phyloP scores from a whole-genome alignment of 202 grass and related monocot species.

The Saccharum hybrid region DNA sequence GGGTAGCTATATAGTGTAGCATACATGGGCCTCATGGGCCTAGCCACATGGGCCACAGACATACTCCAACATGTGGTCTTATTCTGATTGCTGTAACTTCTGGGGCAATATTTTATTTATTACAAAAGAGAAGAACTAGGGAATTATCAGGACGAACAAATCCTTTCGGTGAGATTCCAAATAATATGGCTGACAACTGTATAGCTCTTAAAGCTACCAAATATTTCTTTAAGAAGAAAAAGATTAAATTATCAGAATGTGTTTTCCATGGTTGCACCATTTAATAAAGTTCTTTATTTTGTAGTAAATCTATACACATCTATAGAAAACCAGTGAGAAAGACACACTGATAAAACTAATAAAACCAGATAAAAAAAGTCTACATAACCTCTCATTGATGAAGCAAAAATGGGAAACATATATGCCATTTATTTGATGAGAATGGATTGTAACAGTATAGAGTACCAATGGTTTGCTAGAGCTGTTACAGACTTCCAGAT shows the following conservation, averaged over 20 bases:
- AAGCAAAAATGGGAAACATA: neutral
- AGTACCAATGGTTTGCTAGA: neutral
- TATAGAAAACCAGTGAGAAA: neutral
- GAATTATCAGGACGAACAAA: conserved; percentile 58
- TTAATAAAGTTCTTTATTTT: conserved; percentile 11
- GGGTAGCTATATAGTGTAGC: no score
- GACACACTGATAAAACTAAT: neutral
- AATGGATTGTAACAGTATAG: conserved; percentile 18
- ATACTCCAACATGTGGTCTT: neutral
- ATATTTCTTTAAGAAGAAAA: conserved; percentile 3
- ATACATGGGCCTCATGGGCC: no score
- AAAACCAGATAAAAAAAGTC: neutral
- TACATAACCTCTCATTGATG: neutral
- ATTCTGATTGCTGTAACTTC: conserved; percentile 60
- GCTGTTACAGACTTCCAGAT: conserved; percentile 1
- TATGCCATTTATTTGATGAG: neutral
- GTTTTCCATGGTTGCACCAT: neutral
- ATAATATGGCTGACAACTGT: conserved; percentile 30
- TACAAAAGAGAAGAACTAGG: conserved; percentile 58
- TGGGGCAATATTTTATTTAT: conserved; percentile 61
- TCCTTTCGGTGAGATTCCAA: conserved; percentile 74
- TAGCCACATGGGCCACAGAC: no score
- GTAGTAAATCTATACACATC: neutral
- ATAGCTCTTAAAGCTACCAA: neutral
- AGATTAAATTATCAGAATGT: neutral